Base-by-base conservation (phyloP, 139 green algal genomes). In the Picochlorum sp. region DNA sequence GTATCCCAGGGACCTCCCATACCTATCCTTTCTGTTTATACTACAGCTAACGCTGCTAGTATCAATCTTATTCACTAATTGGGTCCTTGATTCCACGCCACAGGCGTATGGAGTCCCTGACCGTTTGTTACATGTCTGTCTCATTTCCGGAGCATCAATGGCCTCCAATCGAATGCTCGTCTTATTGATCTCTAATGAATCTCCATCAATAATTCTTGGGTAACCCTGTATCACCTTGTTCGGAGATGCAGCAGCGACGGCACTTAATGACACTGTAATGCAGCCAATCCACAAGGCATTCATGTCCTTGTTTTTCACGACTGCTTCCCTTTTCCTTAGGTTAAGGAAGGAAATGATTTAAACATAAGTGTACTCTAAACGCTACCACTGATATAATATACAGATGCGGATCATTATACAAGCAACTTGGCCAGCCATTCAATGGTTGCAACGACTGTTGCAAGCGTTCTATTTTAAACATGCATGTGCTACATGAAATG, bases 141-240 rank as follows among this genome's bases (percentile, higher is more conserved):
- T 64, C 34, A 71, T 87, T 66, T 95, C 87, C 0, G 87, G 87
- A 0, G 87, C 87, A 56, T 94, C 87, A 9, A 95, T 66, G 2
- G 80, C 87, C 61, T 82, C 89, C 44, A 94, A 52, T 2, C 87
- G 72, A 9, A 86, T 66, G 4, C 68, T 64, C 13, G 65, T 72
- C 44, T 56, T 68, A 58, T 24, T 81, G 13, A 94, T 77, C 52
- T 79, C 75, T 10, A 90, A 57, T 3, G 82, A 89, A 69, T 90
- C 84, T 24, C 84, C 84, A 44, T 90, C 84, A 10, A 86, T 73
- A 18, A 88, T 62, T 20, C 73, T 41, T 30, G 82, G 69, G 9
- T 68, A 47, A 14, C 82, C 83, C 30, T 78, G 74, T 41, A 21
- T 37, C 18, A 38, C 15, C 28, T n/a, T 15, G 20, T 15, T 32